Base-by-base conservation (phyloP, 192 early-diverging fungal genomes). In the Rhizoclosmatium globosum region DNA sequence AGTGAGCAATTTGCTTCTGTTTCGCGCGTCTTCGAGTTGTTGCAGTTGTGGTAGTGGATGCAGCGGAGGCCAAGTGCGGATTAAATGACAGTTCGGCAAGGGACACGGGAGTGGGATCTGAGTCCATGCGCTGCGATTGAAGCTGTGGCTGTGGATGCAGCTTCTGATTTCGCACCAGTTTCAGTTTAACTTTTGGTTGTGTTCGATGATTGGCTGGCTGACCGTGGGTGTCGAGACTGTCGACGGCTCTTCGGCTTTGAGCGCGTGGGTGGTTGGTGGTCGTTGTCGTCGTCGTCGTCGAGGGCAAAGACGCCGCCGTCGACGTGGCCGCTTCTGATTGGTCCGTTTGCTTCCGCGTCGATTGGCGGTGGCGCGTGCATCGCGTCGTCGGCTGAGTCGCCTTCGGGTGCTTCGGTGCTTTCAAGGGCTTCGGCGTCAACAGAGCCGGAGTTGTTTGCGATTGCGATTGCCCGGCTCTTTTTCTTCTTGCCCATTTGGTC, bases 401-500 rank as follows among this genome's bases (percentile, higher is more conserved):
- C 6, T 17, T 3, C 2, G 17, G 2, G 19, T 58, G 57, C 17
- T 58, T 58, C 6, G 57, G 21, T 58, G 57, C 57, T 58, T 58
- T 17, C 21, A 17, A 21, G 57, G 19, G 17, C 57, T 58, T 58
- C 57, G 21, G 17, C 3, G 19, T 58, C 57, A 1, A 21, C 57
- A 58, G 57, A 21, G 17, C 19, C 57, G 57, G 21, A n/a, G 17
- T 17, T 21, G 57, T n/a, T 58, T 58, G 57, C 19, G n/a, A n/a
- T n/a, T n/a, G n/a, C n/a, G n/a, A n/a, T n/a, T n/a, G 57, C 19
- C 17, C 19, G 2, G 57, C 57, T 17, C 19, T 58, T 58, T 21
- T 58, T 58, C 57, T 58, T 58, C 56, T 58, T 58, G 56, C 56
- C 56, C 56, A 58, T 58, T 31, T 31, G 31, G n/a, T n/a, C n/a